A percentile compares a stretch with the other conserved stretches of the same genome.
These are phyloP conservation scores for Fusarium sarcochroum DNA, from an alignment of 2,329 filamentous ascomycete genomes.

Conservation along the genomic window DNA sequence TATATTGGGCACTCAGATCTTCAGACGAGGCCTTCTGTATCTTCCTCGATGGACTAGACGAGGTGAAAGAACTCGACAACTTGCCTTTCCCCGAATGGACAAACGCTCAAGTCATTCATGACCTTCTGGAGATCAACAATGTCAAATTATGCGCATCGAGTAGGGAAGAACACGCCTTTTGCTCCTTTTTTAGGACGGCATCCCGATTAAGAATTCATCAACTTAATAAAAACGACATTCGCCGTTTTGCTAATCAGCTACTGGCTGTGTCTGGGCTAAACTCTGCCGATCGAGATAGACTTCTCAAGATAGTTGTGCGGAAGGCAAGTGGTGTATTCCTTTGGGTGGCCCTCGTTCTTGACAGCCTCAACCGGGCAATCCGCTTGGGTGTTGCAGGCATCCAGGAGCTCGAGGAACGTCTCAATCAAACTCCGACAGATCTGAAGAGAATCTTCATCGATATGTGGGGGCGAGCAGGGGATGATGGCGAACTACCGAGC, in stretches of 20 bases:
- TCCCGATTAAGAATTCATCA: not conserved
- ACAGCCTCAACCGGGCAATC: not conserved
- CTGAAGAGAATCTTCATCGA: not conserved
- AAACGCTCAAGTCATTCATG: not conserved
- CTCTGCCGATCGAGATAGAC: rapidly evolving
- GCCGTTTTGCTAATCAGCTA: not conserved
- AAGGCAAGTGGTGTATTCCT: not conserved
- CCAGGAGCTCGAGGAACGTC: not conserved
- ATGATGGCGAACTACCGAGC: not conserved
- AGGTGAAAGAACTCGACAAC: not conserved
- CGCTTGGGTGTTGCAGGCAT: rapidly evolving
- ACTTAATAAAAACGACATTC: not conserved
- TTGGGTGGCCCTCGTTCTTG: rapidly evolving
- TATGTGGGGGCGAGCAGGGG: constrained; percentile 1
- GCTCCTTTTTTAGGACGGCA: rapidly evolving
- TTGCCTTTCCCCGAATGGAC: not conserved
- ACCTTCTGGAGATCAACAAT: rapidly evolving
- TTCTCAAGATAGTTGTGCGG: not conserved
- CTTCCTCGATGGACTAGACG: not conserved
- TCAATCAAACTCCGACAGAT: not conserved
- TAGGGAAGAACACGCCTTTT: not conserved
- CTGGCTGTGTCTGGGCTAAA: rapidly evolving
- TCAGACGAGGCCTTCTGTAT: not conserved
- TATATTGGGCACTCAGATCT: rapidly evolving
- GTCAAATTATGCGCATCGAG: constrained; percentile 4